Base-by-base conservation (phyloP, 2,329 filamentous ascomycete species). In the Aureobasidium sp. region DNA sequence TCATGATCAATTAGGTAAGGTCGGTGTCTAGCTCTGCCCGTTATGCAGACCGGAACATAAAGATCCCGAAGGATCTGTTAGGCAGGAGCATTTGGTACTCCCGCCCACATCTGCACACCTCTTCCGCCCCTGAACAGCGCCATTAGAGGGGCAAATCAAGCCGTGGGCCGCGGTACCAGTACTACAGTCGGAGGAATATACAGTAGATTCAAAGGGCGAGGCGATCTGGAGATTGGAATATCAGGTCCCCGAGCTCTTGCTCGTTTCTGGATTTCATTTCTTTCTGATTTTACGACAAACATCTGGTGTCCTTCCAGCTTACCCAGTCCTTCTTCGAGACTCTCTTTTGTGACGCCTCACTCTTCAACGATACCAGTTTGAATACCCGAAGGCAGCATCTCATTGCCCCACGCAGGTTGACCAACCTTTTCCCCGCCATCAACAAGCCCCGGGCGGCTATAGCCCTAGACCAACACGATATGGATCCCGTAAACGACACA, bases 361-460 rank as follows among this genome's bases (percentile, higher is more conserved):
- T 9, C 8, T 11, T n/a, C 37, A 15, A 41, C 12, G 8, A 1
- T 12, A 25, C 31, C 20, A 22, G 25, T 39, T 12, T 25, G 20
- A 37, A 17, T 22, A 22, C 9, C 49, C 8, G 7, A 12, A 27
- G 22, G 14, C 37, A 29, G 36, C 7, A 29, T 20, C 22, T 7
- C 36, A 27, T 41, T 17, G 11, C 51, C 36, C 51, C 36, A 42
- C 34, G 41, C 49, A 36, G 31, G 2, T 20, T 9, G 22, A 42
- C 31, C 5, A 2, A 31, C 15, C 22, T 41, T 20, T 42, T 25
- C 57, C 57, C 45, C 44, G 45, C 53, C 20, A 34, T 41, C 34
- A 51, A 52, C n/a, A 37, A 60, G 57, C 57, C 45, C 36, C 25
- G 45, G 45, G 57, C 45, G 57, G 57, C 57, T 60, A 42, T 49